phyloP scores from a whole-genome alignment of 768 basidiomycete species.

The Paxillus rubicundulus region DNA sequence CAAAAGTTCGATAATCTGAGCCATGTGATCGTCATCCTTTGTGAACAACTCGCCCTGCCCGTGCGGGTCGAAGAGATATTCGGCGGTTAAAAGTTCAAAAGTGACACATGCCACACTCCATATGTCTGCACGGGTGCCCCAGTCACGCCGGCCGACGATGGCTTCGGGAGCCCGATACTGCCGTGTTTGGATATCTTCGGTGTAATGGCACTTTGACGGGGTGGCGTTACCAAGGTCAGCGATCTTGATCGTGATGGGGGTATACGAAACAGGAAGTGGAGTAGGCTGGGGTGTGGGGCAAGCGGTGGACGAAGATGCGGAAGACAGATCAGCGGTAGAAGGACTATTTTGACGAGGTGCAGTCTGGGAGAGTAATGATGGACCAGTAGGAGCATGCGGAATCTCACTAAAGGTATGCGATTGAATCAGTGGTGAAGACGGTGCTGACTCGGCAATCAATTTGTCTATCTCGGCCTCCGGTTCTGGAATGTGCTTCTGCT shows the following conservation, averaged over 20 bases:
- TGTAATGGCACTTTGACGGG: constrained; percentile 85
- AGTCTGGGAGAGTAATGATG: constrained; percentile 64
- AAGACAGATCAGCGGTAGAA: constrained; percentile 17
- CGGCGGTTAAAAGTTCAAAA: constrained; percentile 88
- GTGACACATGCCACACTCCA: constrained; percentile 92
- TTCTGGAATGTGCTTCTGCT: not conserved
- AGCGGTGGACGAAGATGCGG: constrained; percentile 18
- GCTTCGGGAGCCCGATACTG: constrained; percentile 96
- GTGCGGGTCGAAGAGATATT: constrained; percentile 90
- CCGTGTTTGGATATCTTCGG: constrained; percentile 95
- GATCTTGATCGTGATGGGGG: constrained; percentile 82
- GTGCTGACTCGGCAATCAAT: constrained; percentile 1
- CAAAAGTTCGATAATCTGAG: constrained; percentile 89
- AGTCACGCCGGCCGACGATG: constrained; percentile 82
- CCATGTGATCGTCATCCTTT: constrained; percentile 95
- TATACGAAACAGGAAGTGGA: constrained; percentile 15
- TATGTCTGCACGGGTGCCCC: constrained; percentile 83
- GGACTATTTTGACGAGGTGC: constrained; percentile 40
- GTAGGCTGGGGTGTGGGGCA: constrained; percentile 24
- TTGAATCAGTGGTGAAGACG: constrained; percentile 26
- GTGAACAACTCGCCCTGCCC: constrained; percentile 77
- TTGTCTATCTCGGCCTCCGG: not conserved
- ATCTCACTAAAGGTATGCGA: constrained; percentile 17
- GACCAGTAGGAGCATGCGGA: constrained; percentile 32
- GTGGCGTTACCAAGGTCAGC: constrained; percentile 95